These are phyloP conservation scores for Suhomyces emberorum DNA, from an alignment of 805 yeast species.

Conservation along the genomic window DNA sequence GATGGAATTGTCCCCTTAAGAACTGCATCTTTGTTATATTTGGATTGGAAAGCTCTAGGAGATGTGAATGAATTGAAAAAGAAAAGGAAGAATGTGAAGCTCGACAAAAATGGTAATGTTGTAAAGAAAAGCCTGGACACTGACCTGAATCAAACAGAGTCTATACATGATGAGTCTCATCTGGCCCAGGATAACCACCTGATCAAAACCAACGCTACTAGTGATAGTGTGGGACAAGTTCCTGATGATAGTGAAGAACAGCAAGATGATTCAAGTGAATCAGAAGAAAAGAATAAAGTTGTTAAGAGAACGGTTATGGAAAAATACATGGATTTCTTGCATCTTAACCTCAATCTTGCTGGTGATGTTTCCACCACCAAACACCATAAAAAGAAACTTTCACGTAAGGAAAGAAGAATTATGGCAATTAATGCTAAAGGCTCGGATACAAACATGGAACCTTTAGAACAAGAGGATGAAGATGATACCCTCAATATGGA, in stretches of 20 bases:
- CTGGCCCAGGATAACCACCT: constrained; percentile 23
- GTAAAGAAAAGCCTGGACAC: neutral
- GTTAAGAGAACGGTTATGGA: neutral
- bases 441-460: constrained; percentile 5
- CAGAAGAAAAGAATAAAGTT: neutral
- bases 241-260: constrained; percentile 1
- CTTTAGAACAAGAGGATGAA: neutral
- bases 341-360: neutral
- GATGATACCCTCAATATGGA: neutral
- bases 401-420: constrained; percentile 17
- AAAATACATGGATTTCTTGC: neutral
- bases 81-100: constrained; percentile 2
- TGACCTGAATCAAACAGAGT: neutral
- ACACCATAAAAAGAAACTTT: constrained; percentile 4
- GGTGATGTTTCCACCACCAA: neutral
- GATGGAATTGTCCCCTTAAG: constrained; percentile 47
- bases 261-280: neutral
- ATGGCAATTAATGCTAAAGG: constrained; percentile 19
- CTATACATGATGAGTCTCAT: neutral
- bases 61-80: constrained; percentile 29
- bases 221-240: constrained; percentile 5
- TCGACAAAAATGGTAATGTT: constrained; percentile 1
- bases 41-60: constrained; percentile 43
- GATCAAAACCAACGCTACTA: constrained; percentile 26
- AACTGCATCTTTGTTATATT: constrained; percentile 39